Conservation (phyloP, 768 basidiomycete genomes). For the Russula brevipes region DNA sequence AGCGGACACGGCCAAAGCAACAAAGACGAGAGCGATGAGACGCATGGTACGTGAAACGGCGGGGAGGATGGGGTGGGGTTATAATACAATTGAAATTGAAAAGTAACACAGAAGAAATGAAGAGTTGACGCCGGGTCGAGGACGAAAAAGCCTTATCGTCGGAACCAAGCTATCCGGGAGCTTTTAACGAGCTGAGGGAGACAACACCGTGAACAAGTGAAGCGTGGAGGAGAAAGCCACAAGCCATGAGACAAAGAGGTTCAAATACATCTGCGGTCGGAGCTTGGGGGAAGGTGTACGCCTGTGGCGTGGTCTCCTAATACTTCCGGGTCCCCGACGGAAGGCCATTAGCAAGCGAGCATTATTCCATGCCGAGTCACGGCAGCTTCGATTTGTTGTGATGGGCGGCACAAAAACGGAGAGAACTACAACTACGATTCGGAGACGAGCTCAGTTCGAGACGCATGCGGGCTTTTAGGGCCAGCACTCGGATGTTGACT, state of each 20-base stretch:
- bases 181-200: not conserved
- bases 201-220: not conserved
- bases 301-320: no score
- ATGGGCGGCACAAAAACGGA: no score
- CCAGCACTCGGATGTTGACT: no score
- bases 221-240: not conserved
- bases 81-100: not conserved
- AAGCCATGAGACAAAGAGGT: not conserved
- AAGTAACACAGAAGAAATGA: not conserved
- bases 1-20: slow-evolving; percentile 31
- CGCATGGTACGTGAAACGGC: no score
- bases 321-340: no score
- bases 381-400: no score
- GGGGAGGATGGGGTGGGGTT: not conserved
- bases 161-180: not conserved
- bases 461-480: no score
- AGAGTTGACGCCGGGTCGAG: slow-evolving; percentile 15
- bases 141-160: not conserved
- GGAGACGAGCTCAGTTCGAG: no score
- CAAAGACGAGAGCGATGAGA: slow-evolving; percentile 11
- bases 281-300: no score
- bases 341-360: no score
- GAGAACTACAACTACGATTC: no score
- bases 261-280: not conserved
- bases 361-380: no score